Evolutionary conservation across 1,139 yeast genomes (phyloP).

Genomic region (Hansenula lynferdii): DNA sequence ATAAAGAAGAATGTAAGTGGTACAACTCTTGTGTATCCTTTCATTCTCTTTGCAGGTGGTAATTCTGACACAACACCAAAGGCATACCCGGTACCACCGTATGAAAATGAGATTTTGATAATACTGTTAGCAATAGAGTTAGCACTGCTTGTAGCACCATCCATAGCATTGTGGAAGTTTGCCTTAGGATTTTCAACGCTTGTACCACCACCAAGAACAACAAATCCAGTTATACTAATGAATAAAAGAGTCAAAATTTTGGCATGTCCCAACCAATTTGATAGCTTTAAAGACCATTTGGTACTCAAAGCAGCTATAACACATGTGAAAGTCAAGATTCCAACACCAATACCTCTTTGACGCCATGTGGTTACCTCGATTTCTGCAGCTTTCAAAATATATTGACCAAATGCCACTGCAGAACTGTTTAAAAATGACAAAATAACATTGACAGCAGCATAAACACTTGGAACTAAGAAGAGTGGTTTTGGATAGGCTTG

Average conservation of each 20-base stretch:
- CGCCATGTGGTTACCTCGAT: slow-evolving; percentile 33
- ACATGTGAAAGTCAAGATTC: slow-evolving; percentile 29
- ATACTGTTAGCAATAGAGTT: slow-evolving; percentile 39
- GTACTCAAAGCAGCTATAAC: slow-evolving; percentile 29
- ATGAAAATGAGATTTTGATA: slow-evolving; percentile 38
- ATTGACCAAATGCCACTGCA: slow-evolving; percentile 39
- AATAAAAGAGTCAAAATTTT: slow-evolving; percentile 35
- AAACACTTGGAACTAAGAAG: slow-evolving; percentile 36
- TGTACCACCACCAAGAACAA: slow-evolving; percentile 37
- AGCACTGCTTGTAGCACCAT: slow-evolving; percentile 37
- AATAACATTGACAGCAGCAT: slow-evolving; percentile 37
- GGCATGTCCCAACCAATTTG: slow-evolving; percentile 34
- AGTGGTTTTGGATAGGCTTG: slow-evolving; percentile 38
- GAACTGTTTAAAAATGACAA: slow-evolving; percentile 38
- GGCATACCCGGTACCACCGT: slow-evolving; percentile 36
- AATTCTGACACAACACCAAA: slow-evolving; percentile 36
- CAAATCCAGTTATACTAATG: slow-evolving; percentile 33
- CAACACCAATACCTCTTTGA: slow-evolving; percentile 39
- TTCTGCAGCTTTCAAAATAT: slow-evolving; percentile 35
- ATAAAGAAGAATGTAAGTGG: slow-evolving; percentile 33
- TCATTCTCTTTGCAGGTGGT: slow-evolving; percentile 4
- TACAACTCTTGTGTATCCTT: slow-evolving; percentile 27
- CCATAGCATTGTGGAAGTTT: slow-evolving; percentile 34
- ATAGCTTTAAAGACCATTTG: slow-evolving; percentile 30
- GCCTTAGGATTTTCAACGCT: slow-evolving; percentile 29